A percentile compares a stretch with the other conserved stretches of the same genome.
phyloP scores from a whole-genome alignment of 2,329 filamentous ascomycete species.

The Ophidiomyces ophidiicola region DNA sequence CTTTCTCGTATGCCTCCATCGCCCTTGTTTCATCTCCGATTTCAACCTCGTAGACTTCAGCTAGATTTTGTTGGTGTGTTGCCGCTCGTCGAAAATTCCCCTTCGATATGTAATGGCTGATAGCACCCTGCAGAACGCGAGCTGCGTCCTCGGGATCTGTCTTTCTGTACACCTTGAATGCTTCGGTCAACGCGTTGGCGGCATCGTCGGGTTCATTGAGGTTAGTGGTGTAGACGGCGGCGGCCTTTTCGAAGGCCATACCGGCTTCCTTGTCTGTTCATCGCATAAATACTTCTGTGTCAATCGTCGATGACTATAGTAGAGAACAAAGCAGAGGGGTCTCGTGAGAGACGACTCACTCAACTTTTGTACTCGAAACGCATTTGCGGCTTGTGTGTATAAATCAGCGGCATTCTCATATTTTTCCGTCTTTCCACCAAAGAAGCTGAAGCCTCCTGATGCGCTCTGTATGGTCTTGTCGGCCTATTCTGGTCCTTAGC shows the following conservation, averaged over 20 bases:
- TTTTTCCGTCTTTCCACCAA: constrained; percentile 77
- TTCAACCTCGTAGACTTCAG: constrained; percentile 73
- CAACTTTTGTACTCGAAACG: constrained; percentile 76
- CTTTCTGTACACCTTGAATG: constrained; percentile 90
- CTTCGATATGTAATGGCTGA: constrained; percentile 74
- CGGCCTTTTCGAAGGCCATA: constrained; percentile 72
- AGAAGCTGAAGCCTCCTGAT: constrained; percentile 72
- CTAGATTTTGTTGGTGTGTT: constrained; percentile 78
- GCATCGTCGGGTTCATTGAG: constrained; percentile 88
- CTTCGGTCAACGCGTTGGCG: constrained; percentile 75
- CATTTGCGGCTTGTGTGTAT: constrained; percentile 80
- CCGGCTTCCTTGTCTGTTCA: constrained; percentile 67
- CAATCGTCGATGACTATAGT: background rate
- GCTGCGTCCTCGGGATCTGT: constrained; percentile 72
- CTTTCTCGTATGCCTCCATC: constrained; percentile 69
- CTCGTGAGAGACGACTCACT: constrained; percentile 41
- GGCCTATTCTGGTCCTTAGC: constrained; percentile 46
- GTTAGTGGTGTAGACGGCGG: constrained; percentile 64
- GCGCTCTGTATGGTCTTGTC: constrained; percentile 69
- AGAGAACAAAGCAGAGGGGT: background rate
- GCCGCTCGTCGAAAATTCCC: constrained; percentile 87
- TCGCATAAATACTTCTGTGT: background rate
- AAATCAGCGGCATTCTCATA: constrained; percentile 79
- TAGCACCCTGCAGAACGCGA: constrained; percentile 63
- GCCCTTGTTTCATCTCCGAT: constrained; percentile 66